Percentiles rank a stretch among this genome's conserved stretches.
These are phyloP conservation scores for Paracoccidioides brasiliensis DNA, from an alignment of 2,329 filamentous ascomycete genomes.

Conservation along the genomic window DNA sequence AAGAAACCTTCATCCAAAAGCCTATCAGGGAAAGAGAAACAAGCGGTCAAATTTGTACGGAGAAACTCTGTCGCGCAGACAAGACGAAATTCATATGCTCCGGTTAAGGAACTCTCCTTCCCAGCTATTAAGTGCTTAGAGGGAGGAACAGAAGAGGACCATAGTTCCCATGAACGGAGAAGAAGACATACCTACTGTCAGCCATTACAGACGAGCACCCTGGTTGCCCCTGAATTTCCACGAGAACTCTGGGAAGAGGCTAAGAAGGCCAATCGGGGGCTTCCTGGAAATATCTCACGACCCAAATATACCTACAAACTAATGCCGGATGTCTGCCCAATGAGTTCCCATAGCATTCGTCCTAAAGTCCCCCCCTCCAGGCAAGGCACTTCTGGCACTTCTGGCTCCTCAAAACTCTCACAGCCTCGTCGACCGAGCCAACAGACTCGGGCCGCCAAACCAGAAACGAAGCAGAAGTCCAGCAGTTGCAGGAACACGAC, in stretches of 20 bases:
- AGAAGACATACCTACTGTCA: constrained; percentile 31
- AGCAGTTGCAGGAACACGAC: neutral
- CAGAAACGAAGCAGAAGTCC: neutral
- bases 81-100: constrained; percentile 15
- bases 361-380: constrained; percentile 5
- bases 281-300: neutral
- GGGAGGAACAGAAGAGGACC: constrained; percentile 7
- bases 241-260: neutral
- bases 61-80: constrained; percentile 21
- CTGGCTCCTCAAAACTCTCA: constrained; percentile 3
- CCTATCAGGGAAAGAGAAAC: constrained; percentile 19
- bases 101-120: constrained; percentile 10
- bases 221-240: neutral
- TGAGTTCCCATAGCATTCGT: constrained; percentile 7
- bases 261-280: neutral
- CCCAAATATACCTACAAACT: constrained; percentile 2
- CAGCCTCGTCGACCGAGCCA: neutral
- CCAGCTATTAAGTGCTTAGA: constrained; percentile 12
- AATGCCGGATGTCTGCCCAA: constrained; percentile 5
- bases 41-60: constrained; percentile 20
- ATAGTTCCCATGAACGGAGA: constrained; percentile 14
- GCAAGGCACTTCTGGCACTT: constrained; percentile 3
- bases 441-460: neutral
- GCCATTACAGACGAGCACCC: constrained; percentile 4
- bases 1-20: constrained; percentile 13